phyloP scores from a whole-genome alignment of 1,139 yeast genomes.

The Scheffersomyces cryptocercus region DNA sequence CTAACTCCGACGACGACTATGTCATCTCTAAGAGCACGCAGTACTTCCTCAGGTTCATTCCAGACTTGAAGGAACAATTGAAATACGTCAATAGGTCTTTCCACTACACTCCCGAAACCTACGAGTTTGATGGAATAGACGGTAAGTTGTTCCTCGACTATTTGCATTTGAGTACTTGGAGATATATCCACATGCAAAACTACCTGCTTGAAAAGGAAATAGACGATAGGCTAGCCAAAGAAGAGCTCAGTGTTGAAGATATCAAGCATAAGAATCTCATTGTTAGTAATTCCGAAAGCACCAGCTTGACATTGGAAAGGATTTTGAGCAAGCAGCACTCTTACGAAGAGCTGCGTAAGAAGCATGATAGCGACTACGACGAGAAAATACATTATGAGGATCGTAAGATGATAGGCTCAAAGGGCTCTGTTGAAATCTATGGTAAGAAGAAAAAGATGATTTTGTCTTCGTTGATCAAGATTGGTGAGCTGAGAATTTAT shows the following conservation, averaged over 20 bases:
- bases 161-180: conserved; percentile 34
- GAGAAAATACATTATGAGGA: conserved; percentile 19
- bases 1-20: conserved; percentile 34
- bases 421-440: conserved; percentile 22
- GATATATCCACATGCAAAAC: conserved; percentile 28
- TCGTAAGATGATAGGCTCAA: conserved; percentile 30
- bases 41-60: conserved; percentile 43
- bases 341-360: conserved; percentile 1
- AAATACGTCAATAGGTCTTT: conserved; percentile 26
- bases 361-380: conserved; percentile 8
- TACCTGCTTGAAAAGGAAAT: conserved; percentile 39
- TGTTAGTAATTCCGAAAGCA: conserved; percentile 8
- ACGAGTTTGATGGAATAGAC: conserved; percentile 34
- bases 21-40: conserved; percentile 39
- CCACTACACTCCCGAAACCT: conserved; percentile 28
- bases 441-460: conserved; percentile 44
- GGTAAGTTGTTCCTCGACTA: conserved; percentile 34
- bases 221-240: conserved; percentile 27
- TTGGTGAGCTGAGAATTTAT: conserved; percentile 38
- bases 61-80: conserved; percentile 35
- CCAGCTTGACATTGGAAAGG: conserved; percentile 3
- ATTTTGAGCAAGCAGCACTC: neutral
- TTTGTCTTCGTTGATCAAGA: conserved; percentile 32
- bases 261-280: conserved; percentile 36
- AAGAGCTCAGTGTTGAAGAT: conserved; percentile 30